Conservation (phyloP, 345 rosid species). For the Conringia planisiliqua region DNA sequence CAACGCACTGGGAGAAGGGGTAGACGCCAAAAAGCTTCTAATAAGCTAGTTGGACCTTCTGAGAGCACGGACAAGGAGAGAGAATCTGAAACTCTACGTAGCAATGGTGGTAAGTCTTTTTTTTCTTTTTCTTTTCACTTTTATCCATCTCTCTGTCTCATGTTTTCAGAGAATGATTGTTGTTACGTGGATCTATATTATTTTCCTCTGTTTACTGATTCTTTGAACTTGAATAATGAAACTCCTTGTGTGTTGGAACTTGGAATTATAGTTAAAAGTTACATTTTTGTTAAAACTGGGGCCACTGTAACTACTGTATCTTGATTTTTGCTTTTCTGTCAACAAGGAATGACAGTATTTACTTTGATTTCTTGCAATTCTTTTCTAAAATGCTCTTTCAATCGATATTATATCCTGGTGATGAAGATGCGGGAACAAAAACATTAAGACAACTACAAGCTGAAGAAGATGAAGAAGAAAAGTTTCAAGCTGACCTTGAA, state of each 20-base stretch:
- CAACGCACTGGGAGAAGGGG: constrained; percentile 60
- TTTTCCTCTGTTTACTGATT: neutral
- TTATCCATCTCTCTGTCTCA: constrained; percentile 2
- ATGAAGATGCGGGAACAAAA: constrained; percentile 53
- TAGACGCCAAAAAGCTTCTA: constrained; percentile 70
- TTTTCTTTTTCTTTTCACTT: neutral
- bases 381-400: constrained; percentile 2
- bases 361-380: neutral
- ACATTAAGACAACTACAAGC: constrained; percentile 72
- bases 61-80: constrained; percentile 37
- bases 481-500: constrained; percentile 89
- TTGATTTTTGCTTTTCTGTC: constrained; percentile 1
- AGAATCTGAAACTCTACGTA: constrained; percentile 28
- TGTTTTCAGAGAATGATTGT: neutral
- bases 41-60: constrained; percentile 45
- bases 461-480: constrained; percentile 88
- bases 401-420: constrained; percentile 30
- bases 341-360: neutral
- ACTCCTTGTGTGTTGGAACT: neutral
- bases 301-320: neutral
- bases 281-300: neutral
- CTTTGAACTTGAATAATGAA: neutral
- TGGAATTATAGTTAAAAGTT: neutral
- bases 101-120: constrained; percentile 39
- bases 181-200: neutral